These are phyloP conservation scores for Athelia sp. DNA, from an alignment of 1,284 basidiomycete genomes.

Conservation along the genomic window DNA sequence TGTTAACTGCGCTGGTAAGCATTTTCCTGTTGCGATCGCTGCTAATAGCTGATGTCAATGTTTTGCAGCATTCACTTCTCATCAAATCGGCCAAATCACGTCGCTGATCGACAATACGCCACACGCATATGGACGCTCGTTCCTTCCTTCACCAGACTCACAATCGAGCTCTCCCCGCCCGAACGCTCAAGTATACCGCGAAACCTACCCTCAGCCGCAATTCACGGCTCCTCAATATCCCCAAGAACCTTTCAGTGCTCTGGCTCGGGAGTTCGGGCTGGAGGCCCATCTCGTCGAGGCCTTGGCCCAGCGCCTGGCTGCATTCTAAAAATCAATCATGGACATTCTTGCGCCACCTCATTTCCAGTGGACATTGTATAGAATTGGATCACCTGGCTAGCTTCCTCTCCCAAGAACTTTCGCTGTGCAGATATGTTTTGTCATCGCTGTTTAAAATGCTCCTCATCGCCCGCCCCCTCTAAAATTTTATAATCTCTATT, in stretches of 20 bases:
- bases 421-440: too few species aligned
- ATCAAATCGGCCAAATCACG: constrained; percentile 11
- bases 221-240: constrained; percentile 37
- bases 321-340: neutral
- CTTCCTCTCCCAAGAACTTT: too few species aligned
- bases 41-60: constrained; percentile 23
- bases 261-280: constrained; percentile 70
- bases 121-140: constrained; percentile 16
- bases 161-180: constrained; percentile 19
- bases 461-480: too few species aligned
- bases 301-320: constrained; percentile 52
- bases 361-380: too few species aligned
- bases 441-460: too few species aligned
- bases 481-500: too few species aligned
- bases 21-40: constrained; percentile 10
- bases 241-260: constrained; percentile 31
- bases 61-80: constrained; percentile 13
- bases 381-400: too few species aligned
- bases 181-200: constrained; percentile 6
- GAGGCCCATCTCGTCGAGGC: constrained; percentile 65
- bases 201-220: constrained; percentile 36
- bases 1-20: neutral
- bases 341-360: too few species aligned
- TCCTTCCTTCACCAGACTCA: constrained; percentile 3
- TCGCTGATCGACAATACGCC: neutral